A percentile compares a stretch with the other conserved stretches of the same genome.
Evolutionary conservation across 2,329 filamentous ascomycete species (phyloP).

Genomic region (Reticulascus tulasneorum): DNA sequence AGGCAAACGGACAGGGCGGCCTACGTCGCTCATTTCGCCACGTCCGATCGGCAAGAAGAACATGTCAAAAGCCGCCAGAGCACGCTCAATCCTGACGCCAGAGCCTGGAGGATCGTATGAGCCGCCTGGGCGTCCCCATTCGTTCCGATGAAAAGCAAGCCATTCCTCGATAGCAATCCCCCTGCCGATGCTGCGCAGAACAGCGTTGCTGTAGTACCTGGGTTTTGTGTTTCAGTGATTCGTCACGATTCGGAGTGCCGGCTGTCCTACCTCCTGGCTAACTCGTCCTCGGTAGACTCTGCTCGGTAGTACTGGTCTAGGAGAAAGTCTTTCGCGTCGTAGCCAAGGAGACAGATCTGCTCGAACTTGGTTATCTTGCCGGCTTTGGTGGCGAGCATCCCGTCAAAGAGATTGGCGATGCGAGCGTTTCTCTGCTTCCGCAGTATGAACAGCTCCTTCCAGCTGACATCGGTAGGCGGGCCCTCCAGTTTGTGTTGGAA

Average conservation of each 20-base stretch:
- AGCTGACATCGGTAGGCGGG: constrained; percentile 58
- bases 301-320: constrained; percentile 58
- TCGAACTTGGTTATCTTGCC: constrained; percentile 67
- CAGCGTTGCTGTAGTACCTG: constrained; percentile 71
- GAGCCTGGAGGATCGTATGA: too few relatives aligned
- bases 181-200: constrained; percentile 77
- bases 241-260: constrained; percentile 1
- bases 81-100: constrained; percentile 65
- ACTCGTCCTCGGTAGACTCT: constrained; percentile 63
- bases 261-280: constrained; percentile 63
- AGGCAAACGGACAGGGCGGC: constrained; percentile 18
- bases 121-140: too few relatives aligned
- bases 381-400: constrained; percentile 66
- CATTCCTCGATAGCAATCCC: constrained; percentile 75
- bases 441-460: constrained; percentile 65
- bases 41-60: constrained; percentile 73
- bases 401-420: constrained; percentile 56
- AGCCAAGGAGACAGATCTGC: constrained; percentile 67
- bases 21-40: constrained; percentile 70
- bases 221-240: constrained; percentile 12
- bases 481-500: constrained; percentile 52
- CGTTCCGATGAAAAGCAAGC: constrained; percentile 43
- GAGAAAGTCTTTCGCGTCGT: constrained; percentile 85
- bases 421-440: constrained; percentile 50
- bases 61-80: constrained; percentile 80